Base-by-base conservation (phyloP, 1,139 yeast genomes). In the Protomyces lactucae-debilis region DNA sequence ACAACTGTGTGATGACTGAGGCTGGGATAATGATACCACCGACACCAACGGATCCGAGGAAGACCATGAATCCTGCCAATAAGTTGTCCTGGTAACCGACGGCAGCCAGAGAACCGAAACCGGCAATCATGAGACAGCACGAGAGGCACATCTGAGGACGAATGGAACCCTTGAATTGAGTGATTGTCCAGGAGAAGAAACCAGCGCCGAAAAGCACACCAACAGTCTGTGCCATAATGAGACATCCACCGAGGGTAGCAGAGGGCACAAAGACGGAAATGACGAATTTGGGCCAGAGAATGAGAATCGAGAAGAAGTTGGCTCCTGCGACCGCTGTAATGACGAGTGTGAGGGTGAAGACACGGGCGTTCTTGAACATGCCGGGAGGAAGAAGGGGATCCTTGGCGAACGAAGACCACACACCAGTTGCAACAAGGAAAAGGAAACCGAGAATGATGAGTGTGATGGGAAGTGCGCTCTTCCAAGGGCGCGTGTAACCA, bases 321-420 rank as follows among this genome's bases (percentile, higher is more conserved):
- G 61, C 61, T 12, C 61, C 61, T 3, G 61, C 61, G 12, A 57
- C 61, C n/a, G 61, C 61, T 10, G 61, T 57, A 32, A 57, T 57
- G 48, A 57, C 16, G 25, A 57, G 54, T 10, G 61, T 57, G 23
- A 57, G 52, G 0, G 61, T 57, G 40, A 57, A 57, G 39, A 57
- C 61, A 12, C 61, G 61, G 12, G 55, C 55, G 16, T 57, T 57
- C 55, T 57, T 57, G 55, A 57, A 57, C 61, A 57, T 57, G 51
- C 37, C 52, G 23, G 61, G 61, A 2, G 61, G 61, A 48, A 48
- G 40, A 23, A 57, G 37, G 2, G 61, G 61, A 32, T 57, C 16
- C 25, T 54, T 53, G 1, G 61, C 61, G 35, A 36, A 28, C 16
- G 55, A 35, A 16, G 52, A 45, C 61, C 61, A 57, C 25, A 37